Evolutionary conservation across 257 asterid genomes (phyloP), one percentile per base, ranked within the genome.

Genomic region (Solanum sejunctum): DNA sequence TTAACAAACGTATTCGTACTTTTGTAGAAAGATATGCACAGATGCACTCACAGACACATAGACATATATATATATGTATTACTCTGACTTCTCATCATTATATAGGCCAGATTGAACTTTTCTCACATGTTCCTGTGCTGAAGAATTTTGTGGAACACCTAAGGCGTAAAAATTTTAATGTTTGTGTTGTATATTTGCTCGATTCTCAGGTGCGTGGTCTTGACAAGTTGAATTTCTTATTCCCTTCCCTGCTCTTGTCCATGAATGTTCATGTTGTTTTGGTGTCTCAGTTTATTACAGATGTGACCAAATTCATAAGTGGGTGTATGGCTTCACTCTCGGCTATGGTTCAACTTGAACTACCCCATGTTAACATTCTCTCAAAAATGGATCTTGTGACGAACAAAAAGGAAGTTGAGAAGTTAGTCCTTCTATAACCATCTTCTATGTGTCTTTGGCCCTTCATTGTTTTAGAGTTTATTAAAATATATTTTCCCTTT

Each of bases 301-400:
- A 97, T 86, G 98, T 95, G 89, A 93, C 99, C 95, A 97, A 97
- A 93, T 97, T 97, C 88, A 93, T 95, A 13, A 97, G 98, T 87
- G 98, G 99, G 28, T 97, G 99, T 84, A 95, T 97, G 99, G 88
- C 98, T 83, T 95, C 99, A 61, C 99, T 97, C 88, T 97, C 98
- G 82, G 98, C 98, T 15, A 97, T 94, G 99, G 91, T 97, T 87
- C 99, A 97, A 87, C 94, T 95, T 89, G 98, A 97, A 92, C 92
- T 97, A 79, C 99, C 99, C 75, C 98, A 95, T 90, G 94, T 97
- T 82, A 97, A 95, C 86, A 90, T 97, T 82, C 98, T 97, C 84
- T 97, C 99, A 90, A 97, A 97, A 88, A 97, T 97, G 98, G 98
- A 97, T 92, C 98, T 95, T 83, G 97, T 97, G 88, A 90, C 91